Evolutionary conservation across 2,329 filamentous ascomycete genomes (phyloP), one percentile per base, ranked within the genome.

Genomic region (Clarireedia hainanense): DNA sequence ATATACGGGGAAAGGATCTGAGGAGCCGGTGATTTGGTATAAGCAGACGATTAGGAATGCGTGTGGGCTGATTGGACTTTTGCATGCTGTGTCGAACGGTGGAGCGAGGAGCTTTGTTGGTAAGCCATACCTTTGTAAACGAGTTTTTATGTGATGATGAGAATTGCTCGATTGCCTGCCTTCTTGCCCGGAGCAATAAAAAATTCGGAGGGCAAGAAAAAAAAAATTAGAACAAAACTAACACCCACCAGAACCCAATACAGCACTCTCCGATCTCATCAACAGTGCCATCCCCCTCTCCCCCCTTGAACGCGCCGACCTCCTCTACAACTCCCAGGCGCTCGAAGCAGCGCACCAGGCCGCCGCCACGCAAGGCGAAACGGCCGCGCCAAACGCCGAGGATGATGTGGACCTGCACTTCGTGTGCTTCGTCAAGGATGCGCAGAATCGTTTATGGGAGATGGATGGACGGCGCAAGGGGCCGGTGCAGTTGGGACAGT

Each of bases 11-110:
- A 77, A 76, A 17, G 91, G 91, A 1, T 73, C 79, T 0, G 68
- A 66, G 0, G 89, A 96, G 68, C 85, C 89, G 5, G 89, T 96
- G 0, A 67, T 95, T 3, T 99, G 94, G 94, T 97, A 91, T 77
- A 89, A 84, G 64, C 94, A 97, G 74, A 97, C 92, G 0, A 96
- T 97, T 65, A 81, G 88, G 61, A 96, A 97, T 71, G 91, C 94
- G 0, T 99, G 94, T 71, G 94, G 94, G 0, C 74, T 96, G 49
- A 96, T 96, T 76, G 92, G 89, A 0, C 73, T 99, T 30, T 71
- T 97, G 51, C 94, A 99, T 69, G 88, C 86, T 26, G 83, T 89
- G 0, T 80, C 79, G 50, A 99, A 97, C 71, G 91, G 91, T 0
- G 77, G 78, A 2, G 85, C 89, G 2, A 80, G 62, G 83, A 86